phyloP scores from a whole-genome alignment of 208 protist genomes.

The Leptomonas pyrrhocoris region DNA sequence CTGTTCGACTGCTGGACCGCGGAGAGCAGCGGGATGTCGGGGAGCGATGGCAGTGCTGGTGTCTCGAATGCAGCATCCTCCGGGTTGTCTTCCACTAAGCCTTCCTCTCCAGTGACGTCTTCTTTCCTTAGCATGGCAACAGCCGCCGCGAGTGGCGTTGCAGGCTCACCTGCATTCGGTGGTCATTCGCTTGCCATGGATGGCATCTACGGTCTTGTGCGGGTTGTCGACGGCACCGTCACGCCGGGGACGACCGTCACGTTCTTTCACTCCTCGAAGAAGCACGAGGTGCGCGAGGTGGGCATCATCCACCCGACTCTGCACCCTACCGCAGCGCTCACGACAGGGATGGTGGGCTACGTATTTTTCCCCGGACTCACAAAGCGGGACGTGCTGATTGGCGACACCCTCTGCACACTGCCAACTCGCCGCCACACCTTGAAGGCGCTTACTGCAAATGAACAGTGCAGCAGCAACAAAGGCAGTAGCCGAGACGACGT shows the following conservation, averaged over 20 bases:
- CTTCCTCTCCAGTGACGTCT: constrained; percentile 2
- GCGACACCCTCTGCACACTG: constrained; percentile 93
- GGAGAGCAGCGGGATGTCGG: constrained; percentile 88
- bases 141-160: background rate
- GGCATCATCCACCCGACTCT: constrained; percentile 95
- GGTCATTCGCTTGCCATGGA: constrained; percentile 34
- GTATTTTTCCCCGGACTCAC: constrained; percentile 84
- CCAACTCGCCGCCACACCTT: constrained; percentile 63
- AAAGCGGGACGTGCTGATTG: constrained; percentile 91
- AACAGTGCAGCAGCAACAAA: background rate
- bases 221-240: constrained; percentile 91
- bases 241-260: constrained; percentile 70
- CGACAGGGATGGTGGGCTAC: constrained; percentile 96
- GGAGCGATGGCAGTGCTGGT: constrained; percentile 17
- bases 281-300: constrained; percentile 91
- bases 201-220: constrained; percentile 83
- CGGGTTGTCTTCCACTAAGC: background rate
- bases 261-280: constrained; percentile 61
- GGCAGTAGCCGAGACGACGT: background rate
- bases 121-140: background rate
- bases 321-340: constrained; percentile 73
- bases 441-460: constrained; percentile 5
- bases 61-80: constrained; percentile 2
- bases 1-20: constrained; percentile 96
- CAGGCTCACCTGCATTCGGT: background rate